Evolutionary conservation across 2,329 filamentous ascomycete genomes (phyloP), one percentile per base, ranked within the genome.

Genomic region (Hysterium pulicare): DNA sequence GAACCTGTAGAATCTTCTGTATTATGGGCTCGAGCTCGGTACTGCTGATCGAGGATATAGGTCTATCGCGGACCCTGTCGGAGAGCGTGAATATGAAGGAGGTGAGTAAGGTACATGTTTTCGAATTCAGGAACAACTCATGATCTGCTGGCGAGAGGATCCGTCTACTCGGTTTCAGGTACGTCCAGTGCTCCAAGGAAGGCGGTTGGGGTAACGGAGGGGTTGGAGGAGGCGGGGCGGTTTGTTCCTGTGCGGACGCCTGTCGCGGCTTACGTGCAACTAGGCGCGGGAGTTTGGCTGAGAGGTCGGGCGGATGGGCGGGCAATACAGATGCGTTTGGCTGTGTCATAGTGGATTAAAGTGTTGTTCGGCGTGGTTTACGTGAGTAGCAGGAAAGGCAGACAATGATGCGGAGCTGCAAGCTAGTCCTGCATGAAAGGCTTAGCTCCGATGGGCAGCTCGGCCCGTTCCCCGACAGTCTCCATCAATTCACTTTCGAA

Each of bases 31-130:
- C 81, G n/a, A 82, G 67, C 33, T 79, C 73, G n/a, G 77, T 71
- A 20, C 75, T 73, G 45, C 81, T 69, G 5, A 84, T 73, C 24
- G 69, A 66, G 2, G 84, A 85, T 48, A 85, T 78, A 5, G 85
- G 81, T 21, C 75, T 80, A 59, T 87, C 83, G 38, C 81, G 73
- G 33, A 95, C 87, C 3, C 86, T 82, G 57, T 96, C 90, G 33
- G 90, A 84, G 17, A 98, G 80, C 8, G 81, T 79, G 67, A 95
- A 96, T 48, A 96, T 77, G 70, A 95, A 98, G 16, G 87, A 82
- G 44, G 87, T 73, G 33, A 98, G 77, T 31, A 97, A 77, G 6
- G 74, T 75, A 65, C 87, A 86, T 5, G 90, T 84, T 0, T 84
- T 75, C 0, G 90, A 96, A 1, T 79, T 71, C 15, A 90, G 76